Evolutionary conservation across 768 basidiomycete species (phyloP).

Genomic region (Boletus subparvulus): DNA sequence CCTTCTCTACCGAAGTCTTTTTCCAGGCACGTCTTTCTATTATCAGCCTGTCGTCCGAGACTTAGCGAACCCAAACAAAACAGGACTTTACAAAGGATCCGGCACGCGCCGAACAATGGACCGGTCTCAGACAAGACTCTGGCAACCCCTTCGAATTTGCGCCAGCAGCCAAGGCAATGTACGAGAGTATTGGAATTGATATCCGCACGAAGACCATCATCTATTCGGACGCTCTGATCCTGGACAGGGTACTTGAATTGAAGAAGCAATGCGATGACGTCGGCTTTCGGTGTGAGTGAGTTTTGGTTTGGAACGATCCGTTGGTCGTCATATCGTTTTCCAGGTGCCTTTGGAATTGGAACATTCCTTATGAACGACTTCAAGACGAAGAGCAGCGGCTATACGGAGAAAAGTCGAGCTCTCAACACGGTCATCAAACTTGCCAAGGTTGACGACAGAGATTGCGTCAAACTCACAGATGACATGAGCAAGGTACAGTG

Average conservation of each 20-base stretch:
- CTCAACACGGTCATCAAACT: constrained; percentile 97
- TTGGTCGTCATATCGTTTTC: background rate
- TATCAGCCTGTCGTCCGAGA: background rate
- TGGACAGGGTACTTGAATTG: constrained; percentile 68
- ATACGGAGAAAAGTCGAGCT: constrained; percentile 67
- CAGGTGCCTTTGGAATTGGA: constrained; percentile 91
- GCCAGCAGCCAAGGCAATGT: constrained; percentile 69
- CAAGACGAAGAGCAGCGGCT: constrained; percentile 39
- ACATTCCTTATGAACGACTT: constrained; percentile 94
- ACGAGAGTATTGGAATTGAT: constrained; percentile 68
- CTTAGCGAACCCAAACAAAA: background rate
- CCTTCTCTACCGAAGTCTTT: constrained; percentile 86
- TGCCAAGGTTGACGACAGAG: constrained; percentile 63
- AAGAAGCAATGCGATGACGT: constrained; percentile 71
- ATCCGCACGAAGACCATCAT: constrained; percentile 65
- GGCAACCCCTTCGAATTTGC: constrained; percentile 88
- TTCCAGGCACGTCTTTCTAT: constrained; percentile 56
- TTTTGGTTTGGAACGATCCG: background rate
- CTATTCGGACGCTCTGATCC: constrained; percentile 79
- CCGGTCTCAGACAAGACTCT: constrained; percentile 87
- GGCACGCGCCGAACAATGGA: constrained; percentile 69
- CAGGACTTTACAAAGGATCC: constrained; percentile 61
- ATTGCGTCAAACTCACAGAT: constrained; percentile 93
- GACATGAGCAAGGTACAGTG: constrained; percentile 72
- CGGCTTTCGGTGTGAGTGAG: constrained; percentile 60